Evolutionary conservation across 2,329 filamentous ascomycete species (phyloP).

Genomic region (Nemania sp.): DNA sequence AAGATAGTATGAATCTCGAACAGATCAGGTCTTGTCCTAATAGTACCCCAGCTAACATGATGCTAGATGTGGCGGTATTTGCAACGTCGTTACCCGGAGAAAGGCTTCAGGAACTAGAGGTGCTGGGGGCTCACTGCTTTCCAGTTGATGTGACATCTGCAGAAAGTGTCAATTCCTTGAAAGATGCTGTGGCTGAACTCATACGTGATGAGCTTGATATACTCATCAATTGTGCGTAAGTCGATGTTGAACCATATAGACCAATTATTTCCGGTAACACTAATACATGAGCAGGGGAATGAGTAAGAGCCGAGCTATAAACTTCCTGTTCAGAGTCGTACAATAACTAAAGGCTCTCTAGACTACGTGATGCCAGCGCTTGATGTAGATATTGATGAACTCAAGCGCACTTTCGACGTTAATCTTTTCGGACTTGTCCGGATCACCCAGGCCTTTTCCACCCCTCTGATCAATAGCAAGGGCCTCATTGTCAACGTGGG

Average conservation of each 20-base stretch:
- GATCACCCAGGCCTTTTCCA: constrained; percentile 46
- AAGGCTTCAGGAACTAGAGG: constrained; percentile 25
- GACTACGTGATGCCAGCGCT: constrained; percentile 46
- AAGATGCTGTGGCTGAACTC: constrained; percentile 12
- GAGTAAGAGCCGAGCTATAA: constrained; percentile 7
- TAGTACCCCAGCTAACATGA: constrained; percentile 4
- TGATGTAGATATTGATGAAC: constrained; percentile 41
- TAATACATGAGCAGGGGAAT: constrained; percentile 16
- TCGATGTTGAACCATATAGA: constrained; percentile 5
- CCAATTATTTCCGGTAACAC: neutral
- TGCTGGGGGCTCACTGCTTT: constrained; percentile 21
- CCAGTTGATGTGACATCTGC: constrained; percentile 32
- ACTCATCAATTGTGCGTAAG: constrained; percentile 37
- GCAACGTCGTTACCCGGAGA: constrained; percentile 32
- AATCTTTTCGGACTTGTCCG: constrained; percentile 48
- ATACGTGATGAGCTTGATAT: constrained; percentile 33
- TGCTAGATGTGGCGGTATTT: constrained; percentile 24
- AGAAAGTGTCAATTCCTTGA: constrained; percentile 18
- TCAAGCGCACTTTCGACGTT: constrained; percentile 44
- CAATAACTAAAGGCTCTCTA: neutral
- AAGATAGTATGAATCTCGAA: constrained; percentile 13
- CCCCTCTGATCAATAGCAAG: constrained; percentile 39
- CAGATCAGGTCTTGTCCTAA: neutral
- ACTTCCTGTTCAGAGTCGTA: neutral
- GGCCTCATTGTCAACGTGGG: constrained; percentile 48